Evolutionary conservation across 2,329 filamentous ascomycete species (phyloP), one percentile per base, ranked within the genome.

Genomic region (Sporothrix schenckii): DNA sequence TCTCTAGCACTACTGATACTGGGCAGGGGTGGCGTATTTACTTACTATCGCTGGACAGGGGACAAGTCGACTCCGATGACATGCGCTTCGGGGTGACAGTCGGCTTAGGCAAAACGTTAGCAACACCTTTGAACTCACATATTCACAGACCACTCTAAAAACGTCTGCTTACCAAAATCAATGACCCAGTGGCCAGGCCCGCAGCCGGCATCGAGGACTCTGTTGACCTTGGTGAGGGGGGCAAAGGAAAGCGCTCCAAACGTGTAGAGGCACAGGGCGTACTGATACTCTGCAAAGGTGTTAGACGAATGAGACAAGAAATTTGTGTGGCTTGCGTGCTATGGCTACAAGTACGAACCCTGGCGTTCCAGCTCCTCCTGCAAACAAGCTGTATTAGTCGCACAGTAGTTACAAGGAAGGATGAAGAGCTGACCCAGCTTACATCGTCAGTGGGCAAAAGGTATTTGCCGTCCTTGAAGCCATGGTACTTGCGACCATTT

Each of bases 171-270:
- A 76, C 76, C 75, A 71, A 77, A 78, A 58, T 77, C 76, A 27
- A 77, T 71, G 13, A 72, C 75, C 77, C 76, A 77, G 69, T 74
- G 74, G 9, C 77, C 83, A 10, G 83, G 83, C 11, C 84, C 84
- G 4, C 84, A 86, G 1, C 84, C 84, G 21, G 86, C 77, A 73
- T 86, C 84, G n/a, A 86, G 76, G 24, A 81, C 80, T 44, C 81
- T 77, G 66, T 80, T 79, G 0, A 80, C 78, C 14, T 79, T 77
- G 3, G 78, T 74, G 19, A 85, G 73, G 0, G 84, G 84, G 2
- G 84, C 80, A 65, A 83, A 79, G 73, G 80, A 80, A 54, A 78
- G 79, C 53, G 82, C 82, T 65, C 79, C 79, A 69, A 83, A 82
- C 0, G 81, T 81, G 70, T 83, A 75, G 5, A 79, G 79, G 70